Conservation (phyloP, 1,284 basidiomycete species). For the Ceratobasidium sp. region DNA sequence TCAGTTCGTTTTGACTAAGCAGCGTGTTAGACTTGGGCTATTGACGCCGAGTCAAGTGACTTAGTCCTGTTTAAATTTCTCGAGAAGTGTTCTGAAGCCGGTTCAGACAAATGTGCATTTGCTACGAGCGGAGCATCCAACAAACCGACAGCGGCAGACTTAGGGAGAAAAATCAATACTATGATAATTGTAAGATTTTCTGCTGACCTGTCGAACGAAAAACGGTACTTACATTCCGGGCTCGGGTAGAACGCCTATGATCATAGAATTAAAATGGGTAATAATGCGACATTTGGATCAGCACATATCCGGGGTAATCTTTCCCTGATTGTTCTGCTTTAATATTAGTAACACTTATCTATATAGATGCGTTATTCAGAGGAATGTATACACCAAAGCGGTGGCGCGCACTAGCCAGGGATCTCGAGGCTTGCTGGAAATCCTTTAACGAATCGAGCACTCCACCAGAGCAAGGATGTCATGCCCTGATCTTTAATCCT, state of each 20-base stretch:
- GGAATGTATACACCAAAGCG: background rate
- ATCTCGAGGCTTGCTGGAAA: background rate
- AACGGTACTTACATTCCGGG: no score
- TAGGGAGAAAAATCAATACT: background rate
- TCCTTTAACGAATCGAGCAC: background rate
- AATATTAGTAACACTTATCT: background rate
- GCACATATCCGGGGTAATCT: background rate
- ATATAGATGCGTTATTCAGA: background rate
- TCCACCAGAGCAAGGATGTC: no score
- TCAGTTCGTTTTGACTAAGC: background rate
- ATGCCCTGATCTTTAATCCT: background rate
- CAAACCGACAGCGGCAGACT: background rate
- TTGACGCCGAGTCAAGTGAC: background rate
- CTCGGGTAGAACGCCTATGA: no score
- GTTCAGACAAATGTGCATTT: conserved; percentile 23
- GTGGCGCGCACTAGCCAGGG: background rate
- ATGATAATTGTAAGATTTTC: conserved; percentile 5
- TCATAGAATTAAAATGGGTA: no score
- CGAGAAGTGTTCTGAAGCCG: background rate
- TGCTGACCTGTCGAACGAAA: no score
- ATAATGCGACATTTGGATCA: background rate
- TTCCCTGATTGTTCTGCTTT: background rate
- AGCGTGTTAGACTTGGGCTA: background rate
- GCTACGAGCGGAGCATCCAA: background rate
- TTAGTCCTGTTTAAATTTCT: no score